These are phyloP conservation scores for Anacardium occidentale DNA, from an alignment of 345 rosid genomes.

Conservation along the genomic window DNA sequence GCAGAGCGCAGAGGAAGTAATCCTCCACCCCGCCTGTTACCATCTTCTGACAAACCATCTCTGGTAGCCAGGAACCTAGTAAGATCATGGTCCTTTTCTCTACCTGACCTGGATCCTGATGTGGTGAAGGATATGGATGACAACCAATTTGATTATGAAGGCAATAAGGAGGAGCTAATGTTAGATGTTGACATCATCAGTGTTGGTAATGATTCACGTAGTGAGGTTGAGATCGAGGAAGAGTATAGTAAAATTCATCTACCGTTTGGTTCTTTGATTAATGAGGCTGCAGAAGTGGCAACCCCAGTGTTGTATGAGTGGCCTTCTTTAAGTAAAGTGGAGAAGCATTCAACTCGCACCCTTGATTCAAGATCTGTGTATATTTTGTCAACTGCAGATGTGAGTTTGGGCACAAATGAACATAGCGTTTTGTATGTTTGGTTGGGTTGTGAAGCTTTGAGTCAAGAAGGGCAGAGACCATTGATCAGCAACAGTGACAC, in stretches of 20 bases:
- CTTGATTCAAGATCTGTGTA: slow-evolving; percentile 38
- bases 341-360: slow-evolving; percentile 23
- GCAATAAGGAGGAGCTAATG: slow-evolving; percentile 35
- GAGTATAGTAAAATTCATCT: slow-evolving; percentile 11
- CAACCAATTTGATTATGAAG: slow-evolving; percentile 29
- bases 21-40: slow-evolving; percentile 51
- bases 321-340: slow-evolving; percentile 37
- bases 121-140: slow-evolving; percentile 29
- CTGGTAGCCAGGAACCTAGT: slow-evolving; percentile 30
- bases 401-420: slow-evolving; percentile 8
- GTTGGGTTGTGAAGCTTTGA: slow-evolving; percentile 28
- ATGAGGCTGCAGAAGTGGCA: slow-evolving; percentile 11
- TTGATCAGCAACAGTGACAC: slow-evolving; percentile 11
- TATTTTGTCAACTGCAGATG: slow-evolving; percentile 30
- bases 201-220: slow-evolving; percentile 17
- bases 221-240: slow-evolving; percentile 22
- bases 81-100: slow-evolving; percentile 55
- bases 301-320: slow-evolving; percentile 33
- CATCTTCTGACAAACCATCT: slow-evolving; percentile 40
- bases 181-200: slow-evolving; percentile 30
- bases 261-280: slow-evolving; percentile 7
- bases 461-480: slow-evolving; percentile 19
- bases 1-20: slow-evolving; percentile 70
- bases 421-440: slow-evolving; percentile 35
- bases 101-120: slow-evolving; percentile 38